Evolutionary conservation across 2,329 filamentous ascomycete species (phyloP).

Genomic region (Colletotrichum gloeosporioides): DNA sequence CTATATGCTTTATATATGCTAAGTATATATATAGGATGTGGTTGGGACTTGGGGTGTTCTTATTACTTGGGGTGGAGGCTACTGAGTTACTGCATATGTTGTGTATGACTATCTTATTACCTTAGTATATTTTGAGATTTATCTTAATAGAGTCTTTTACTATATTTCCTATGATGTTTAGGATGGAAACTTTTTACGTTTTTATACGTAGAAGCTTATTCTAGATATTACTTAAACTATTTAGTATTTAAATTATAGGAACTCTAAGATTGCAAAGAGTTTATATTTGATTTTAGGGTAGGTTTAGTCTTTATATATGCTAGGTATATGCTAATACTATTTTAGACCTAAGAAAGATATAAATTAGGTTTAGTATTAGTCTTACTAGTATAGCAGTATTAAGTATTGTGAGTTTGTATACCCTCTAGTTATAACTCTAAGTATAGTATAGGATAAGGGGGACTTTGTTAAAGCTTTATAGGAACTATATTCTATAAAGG

Average conservation of each 20-base stretch:
- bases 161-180: too few relatives aligned
- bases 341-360: background rate
- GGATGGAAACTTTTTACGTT: too few relatives aligned
- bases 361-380: background rate
- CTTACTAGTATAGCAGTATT: background rate
- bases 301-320: too few relatives aligned
- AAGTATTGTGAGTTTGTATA: background rate
- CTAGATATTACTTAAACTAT: too few relatives aligned
- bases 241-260: too few relatives aligned
- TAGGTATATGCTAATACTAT: too few relatives aligned
- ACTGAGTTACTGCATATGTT: background rate
- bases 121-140: background rate
- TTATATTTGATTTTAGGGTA: too few relatives aligned
- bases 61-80: background rate
- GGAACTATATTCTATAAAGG: background rate
- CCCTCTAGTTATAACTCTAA: background rate
- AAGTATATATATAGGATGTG: background rate
- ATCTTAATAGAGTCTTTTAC: background rate
- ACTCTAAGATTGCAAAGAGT: too few relatives aligned
- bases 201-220: too few relatives aligned
- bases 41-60: background rate
- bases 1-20: background rate
- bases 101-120: background rate
- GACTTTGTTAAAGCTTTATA: background rate
- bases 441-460: background rate